Percentiles rank a stretch among this genome's conserved stretches.
These are phyloP conservation scores for Candida sphagnicola DNA, from an alignment of 805 yeast genomes.

Conservation along the genomic window DNA sequence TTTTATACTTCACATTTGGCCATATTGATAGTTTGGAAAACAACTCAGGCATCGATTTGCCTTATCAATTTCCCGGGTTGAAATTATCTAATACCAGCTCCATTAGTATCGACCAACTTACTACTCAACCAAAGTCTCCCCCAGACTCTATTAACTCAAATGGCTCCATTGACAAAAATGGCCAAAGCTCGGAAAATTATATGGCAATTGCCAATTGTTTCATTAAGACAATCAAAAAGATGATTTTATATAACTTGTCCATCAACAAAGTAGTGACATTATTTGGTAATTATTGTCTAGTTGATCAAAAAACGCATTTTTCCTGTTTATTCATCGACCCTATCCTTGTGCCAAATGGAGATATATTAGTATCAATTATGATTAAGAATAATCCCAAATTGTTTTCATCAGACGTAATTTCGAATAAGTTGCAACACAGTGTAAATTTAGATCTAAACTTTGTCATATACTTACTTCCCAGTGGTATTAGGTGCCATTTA, in stretches of 20 bases:
- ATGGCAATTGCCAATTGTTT: slow-evolving; percentile 33
- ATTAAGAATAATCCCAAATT: slow-evolving; percentile 21
- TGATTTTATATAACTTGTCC: slow-evolving; percentile 31
- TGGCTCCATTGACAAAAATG: slow-evolving; percentile 5
- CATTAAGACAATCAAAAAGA: slow-evolving; percentile 37
- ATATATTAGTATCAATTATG: slow-evolving; percentile 28
- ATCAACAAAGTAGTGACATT: slow-evolving; percentile 18
- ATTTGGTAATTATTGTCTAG: slow-evolving; percentile 36
- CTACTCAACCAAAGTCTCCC: slow-evolving; percentile 25
- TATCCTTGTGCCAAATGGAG: slow-evolving; percentile 34
- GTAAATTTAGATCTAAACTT: slow-evolving; percentile 15
- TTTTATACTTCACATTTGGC: slow-evolving; percentile 32
- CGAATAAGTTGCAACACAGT: slow-evolving; percentile 8
- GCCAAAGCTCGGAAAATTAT: slow-evolving; percentile 17
- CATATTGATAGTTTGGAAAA: slow-evolving; percentile 14
- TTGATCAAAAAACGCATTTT: slow-evolving; percentile 7
- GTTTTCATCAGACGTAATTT: slow-evolving; percentile 19
- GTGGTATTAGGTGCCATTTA: slow-evolving; percentile 41
- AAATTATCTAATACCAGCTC: slow-evolving; percentile 18
- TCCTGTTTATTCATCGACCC: slow-evolving; percentile 33
- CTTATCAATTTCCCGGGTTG: slow-evolving; percentile 21
- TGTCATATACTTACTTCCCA: slow-evolving; percentile 37
- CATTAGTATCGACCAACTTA: slow-evolving; percentile 20
- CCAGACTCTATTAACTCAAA: slow-evolving; percentile 1
- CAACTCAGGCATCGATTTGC: slow-evolving; percentile 10